phyloP scores from a whole-genome alignment of 177 flowering plant species.

The Vitis hybrid region DNA sequence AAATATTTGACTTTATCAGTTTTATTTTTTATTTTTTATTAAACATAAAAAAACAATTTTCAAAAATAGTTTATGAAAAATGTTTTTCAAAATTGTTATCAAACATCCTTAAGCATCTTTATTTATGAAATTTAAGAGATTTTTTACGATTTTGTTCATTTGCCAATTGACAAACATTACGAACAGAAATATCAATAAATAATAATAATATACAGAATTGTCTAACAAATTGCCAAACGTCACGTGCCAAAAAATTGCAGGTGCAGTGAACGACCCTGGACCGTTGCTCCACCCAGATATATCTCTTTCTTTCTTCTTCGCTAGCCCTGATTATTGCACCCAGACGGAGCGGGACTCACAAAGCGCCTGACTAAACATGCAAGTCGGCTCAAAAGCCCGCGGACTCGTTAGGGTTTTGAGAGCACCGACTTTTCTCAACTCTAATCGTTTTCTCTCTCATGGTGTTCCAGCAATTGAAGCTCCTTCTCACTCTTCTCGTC shows the following conservation, averaged over 20 bases:
- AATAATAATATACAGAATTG: no score
- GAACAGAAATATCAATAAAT: no score
- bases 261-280: slow-evolving; percentile 3
- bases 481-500: slow-evolving; percentile 8
- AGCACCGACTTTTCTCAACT: slow-evolving; percentile 18
- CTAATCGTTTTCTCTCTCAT: slow-evolving; percentile 15
- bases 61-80: no score
- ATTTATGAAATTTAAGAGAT: no score
- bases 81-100: no score
- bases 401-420: slow-evolving; percentile 28
- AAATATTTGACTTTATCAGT: no score
- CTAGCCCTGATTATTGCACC: slow-evolving; percentile 15
- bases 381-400: slow-evolving; percentile 29
- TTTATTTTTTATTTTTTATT: no score
- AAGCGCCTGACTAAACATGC: slow-evolving; percentile 24
- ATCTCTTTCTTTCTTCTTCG: slow-evolving; percentile 1
- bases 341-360: not conserved
- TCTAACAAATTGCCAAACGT: no score
- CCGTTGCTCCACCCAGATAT: slow-evolving; percentile 3
- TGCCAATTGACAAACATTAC: no score
- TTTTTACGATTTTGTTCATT: no score
- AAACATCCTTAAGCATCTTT: no score
- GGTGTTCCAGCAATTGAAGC: slow-evolving; percentile 10
- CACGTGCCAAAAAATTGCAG: not conserved
- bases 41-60: no score